Evolutionary conservation across 768 basidiomycete species (phyloP).

Genomic region (Strobilomyces dryophilus): DNA sequence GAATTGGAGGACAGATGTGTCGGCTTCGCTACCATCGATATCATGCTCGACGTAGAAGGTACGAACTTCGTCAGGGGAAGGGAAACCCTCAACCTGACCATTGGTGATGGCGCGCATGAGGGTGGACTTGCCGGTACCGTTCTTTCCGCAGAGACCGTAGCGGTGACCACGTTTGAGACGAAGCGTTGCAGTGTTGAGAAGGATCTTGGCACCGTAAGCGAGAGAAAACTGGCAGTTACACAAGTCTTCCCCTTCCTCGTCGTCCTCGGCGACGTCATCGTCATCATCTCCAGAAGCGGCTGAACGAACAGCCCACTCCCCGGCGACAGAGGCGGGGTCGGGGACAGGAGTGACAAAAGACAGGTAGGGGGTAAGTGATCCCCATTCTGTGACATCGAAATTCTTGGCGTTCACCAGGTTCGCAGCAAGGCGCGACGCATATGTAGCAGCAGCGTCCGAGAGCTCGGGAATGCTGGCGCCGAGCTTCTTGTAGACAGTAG

Average conservation of each 20-base stretch:
- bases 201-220: constrained; percentile 97
- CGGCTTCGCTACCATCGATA: constrained; percentile 92
- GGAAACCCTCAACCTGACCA: constrained; percentile 98
- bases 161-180: constrained; percentile 98
- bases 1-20: constrained; percentile 86
- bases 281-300: constrained; percentile 75
- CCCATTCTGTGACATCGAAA: constrained; percentile 90
- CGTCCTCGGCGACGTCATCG: constrained; percentile 70
- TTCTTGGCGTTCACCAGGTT: constrained; percentile 88
- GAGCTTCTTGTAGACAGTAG: constrained; percentile 82
- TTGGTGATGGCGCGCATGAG: constrained; percentile 93
- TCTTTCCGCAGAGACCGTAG: constrained; percentile 97
- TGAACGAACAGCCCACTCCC: constrained; percentile 88
- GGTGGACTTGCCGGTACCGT: constrained; percentile 97
- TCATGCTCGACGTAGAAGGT: constrained; percentile 99
- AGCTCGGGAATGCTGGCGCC: constrained; percentile 54
- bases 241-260: constrained; percentile 97
- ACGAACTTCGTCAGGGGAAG: constrained; percentile 93
- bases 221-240: constrained; percentile 99
- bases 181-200: constrained; percentile 93
- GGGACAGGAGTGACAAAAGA: constrained; percentile 59
- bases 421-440: constrained; percentile 76
- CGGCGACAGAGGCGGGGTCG: constrained; percentile 62
- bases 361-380: constrained; percentile 72
- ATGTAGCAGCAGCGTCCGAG: constrained; percentile 57